A percentile compares a stretch with the other conserved stretches of the same genome.
Evolutionary conservation across 2,329 filamentous ascomycete genomes (phyloP).

Genomic region (Chalaropsis ovoidea): DNA sequence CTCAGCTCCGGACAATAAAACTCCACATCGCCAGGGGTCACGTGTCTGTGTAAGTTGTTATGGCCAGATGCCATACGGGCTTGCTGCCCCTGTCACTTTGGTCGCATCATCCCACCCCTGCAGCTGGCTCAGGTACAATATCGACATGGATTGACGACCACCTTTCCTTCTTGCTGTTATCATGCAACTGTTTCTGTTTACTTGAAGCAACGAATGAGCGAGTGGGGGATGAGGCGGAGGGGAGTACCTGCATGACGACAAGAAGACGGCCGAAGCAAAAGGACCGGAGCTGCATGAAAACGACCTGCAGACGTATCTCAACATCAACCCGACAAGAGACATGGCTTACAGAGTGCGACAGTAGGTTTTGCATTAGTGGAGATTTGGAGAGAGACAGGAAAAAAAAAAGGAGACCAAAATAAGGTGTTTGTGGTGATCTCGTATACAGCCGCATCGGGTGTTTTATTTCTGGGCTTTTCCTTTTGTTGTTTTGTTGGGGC

Average conservation of each 20-base stretch:
- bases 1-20: background rate
- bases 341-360: background rate
- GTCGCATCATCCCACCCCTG: background rate
- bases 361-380: background rate
- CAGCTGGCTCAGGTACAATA: too few relatives aligned
- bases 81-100: background rate
- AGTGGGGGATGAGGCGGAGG: background rate
- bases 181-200: too few relatives aligned
- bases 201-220: too few relatives aligned
- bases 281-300: background rate
- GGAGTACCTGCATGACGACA: background rate
- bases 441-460: slow-evolving; percentile 1
- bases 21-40: background rate
- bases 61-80: background rate
- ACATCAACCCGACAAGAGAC: background rate
- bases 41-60: background rate
- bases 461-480: background rate
- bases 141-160: too few relatives aligned
- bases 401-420: background rate
- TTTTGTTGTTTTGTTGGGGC: too few relatives aligned
- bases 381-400: background rate
- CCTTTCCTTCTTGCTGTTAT: too few relatives aligned
- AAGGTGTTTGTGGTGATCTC: background rate
- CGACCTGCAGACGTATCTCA: background rate
- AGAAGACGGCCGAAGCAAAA: background rate